Conservation (phyloP, 805 yeast genomes). For the Starmerella potacharoeniae region DNA sequence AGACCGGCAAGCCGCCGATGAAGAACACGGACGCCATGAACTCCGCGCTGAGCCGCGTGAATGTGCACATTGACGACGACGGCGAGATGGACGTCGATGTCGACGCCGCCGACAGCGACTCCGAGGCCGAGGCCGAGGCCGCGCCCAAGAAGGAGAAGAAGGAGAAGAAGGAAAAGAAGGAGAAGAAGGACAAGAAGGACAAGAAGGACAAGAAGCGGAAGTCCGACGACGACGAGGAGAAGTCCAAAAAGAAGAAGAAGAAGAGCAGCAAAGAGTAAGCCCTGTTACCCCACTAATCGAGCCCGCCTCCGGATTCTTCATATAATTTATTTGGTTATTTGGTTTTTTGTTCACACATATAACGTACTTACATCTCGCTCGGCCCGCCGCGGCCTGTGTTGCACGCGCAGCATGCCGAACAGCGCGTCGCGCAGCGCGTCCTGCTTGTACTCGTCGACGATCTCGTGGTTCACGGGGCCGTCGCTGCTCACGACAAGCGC, state of each 20-base stretch:
- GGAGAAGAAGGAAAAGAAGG: slow-evolving; percentile 39
- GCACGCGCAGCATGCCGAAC: slow-evolving; percentile 3
- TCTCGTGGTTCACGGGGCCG: slow-evolving; percentile 28
- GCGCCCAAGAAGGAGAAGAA: slow-evolving; percentile 43
- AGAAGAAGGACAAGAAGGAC: slow-evolving; percentile 43
- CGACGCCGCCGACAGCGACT: slow-evolving; percentile 28
- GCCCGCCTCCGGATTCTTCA: background rate
- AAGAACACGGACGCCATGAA: slow-evolving; percentile 90
- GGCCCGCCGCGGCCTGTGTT: background rate
- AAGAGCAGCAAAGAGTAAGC: slow-evolving; percentile 37
- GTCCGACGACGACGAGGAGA: slow-evolving; percentile 32
- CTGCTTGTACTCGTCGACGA: slow-evolving; percentile 14
- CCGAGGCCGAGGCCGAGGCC: slow-evolving; percentile 41
- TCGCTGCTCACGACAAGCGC: slow-evolving; percentile 26
- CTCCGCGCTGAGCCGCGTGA: slow-evolving; percentile 68
- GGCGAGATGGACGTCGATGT: slow-evolving; percentile 37
- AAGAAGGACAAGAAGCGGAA: slow-evolving; percentile 38
- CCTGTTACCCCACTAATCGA: background rate
- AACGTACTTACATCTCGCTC: slow-evolving; percentile 14
- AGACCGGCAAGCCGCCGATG: slow-evolving; percentile 92
- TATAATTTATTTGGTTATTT: background rate
- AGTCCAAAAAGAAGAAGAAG: slow-evolving; percentile 41
- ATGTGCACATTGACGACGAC: slow-evolving; percentile 30
- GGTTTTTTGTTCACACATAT: slow-evolving; percentile 13
- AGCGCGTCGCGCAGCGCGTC: slow-evolving; percentile 8